phyloP scores from a whole-genome alignment of 345 rosid species.

The Hibiscus syriacus region DNA sequence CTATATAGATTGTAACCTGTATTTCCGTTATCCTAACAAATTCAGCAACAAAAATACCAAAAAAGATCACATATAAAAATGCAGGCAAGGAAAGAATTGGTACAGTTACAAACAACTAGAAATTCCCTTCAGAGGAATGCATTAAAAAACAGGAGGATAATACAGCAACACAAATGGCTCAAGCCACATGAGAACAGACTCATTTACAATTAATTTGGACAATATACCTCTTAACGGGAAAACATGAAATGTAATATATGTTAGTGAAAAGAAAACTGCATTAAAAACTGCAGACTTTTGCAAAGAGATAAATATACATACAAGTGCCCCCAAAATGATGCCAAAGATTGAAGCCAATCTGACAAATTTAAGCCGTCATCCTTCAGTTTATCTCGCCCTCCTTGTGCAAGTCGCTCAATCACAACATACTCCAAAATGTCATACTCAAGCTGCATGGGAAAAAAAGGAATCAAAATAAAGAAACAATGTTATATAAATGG shows the following conservation, averaged over 20 bases:
- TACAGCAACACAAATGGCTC: neutral
- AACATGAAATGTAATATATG: neutral
- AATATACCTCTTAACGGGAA: neutral
- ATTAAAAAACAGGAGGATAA: neutral
- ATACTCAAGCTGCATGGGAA: conserved; percentile 76
- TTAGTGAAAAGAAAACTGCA: neutral
- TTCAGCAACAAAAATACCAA: neutral
- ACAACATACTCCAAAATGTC: conserved; percentile 97
- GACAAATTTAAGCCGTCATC: conserved; percentile 98
- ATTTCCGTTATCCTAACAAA: neutral
- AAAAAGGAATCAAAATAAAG: conserved; percentile 10
- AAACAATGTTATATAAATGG: neutral
- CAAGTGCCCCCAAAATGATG: conserved; percentile 99
- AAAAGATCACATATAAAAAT: neutral
- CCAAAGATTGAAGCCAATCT: conserved; percentile 98
- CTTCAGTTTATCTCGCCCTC: conserved; percentile 93
- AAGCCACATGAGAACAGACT: neutral
- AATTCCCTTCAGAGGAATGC: neutral
- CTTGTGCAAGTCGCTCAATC: conserved; percentile 88
- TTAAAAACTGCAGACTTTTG: conserved; percentile 6
- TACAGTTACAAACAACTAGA: neutral
- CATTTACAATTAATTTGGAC: neutral
- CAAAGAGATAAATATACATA: conserved; percentile 45
- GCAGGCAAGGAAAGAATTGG: neutral
- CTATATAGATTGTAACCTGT: conserved; percentile 5